Evolutionary conservation across 23 red algal genomes (phyloP).

Genomic region (Gracilaria gracilis): DNA sequence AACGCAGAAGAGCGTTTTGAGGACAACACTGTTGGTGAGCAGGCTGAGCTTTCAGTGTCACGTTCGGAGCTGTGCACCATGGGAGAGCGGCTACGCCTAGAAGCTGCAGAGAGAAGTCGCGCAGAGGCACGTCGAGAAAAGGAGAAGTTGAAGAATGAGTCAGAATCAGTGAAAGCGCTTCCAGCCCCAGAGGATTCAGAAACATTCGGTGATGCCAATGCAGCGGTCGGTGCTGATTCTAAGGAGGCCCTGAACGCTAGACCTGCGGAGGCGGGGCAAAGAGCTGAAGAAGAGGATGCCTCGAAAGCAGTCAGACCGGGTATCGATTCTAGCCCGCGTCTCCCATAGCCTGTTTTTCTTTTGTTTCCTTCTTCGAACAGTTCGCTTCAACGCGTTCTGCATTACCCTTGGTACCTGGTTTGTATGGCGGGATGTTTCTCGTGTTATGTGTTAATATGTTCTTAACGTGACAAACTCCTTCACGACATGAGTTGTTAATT

Average conservation of each 20-base stretch:
- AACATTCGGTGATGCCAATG: background rate
- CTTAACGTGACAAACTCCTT: background rate
- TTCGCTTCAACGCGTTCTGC: background rate
- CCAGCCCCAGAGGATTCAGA: background rate
- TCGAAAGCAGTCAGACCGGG: background rate
- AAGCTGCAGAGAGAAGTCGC: slow-evolving; percentile 53
- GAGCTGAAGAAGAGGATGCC: background rate
- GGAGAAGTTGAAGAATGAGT: slow-evolving; percentile 10
- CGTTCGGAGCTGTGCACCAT: slow-evolving; percentile 60
- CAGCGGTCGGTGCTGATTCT: background rate
- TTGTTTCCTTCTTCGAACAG: background rate
- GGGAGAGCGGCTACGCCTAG: slow-evolving; percentile 41
- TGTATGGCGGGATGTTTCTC: too few species aligned
- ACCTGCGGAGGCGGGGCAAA: background rate
- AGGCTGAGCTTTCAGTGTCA: slow-evolving; percentile 22
- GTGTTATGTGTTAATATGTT: background rate
- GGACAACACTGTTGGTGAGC: slow-evolving; percentile 50
- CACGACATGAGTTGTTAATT: background rate
- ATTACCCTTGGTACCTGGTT: too few species aligned
- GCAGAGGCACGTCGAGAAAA: slow-evolving; percentile 37
- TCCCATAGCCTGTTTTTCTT: background rate
- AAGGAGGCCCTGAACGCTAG: too few species aligned
- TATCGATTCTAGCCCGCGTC: background rate
- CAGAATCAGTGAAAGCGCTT: slow-evolving; percentile 13
- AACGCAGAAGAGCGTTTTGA: slow-evolving; percentile 44